These are phyloP conservation scores for Basipetospora sp. DNA, from an alignment of 2,329 filamentous ascomycete species.

Conservation along the genomic window DNA sequence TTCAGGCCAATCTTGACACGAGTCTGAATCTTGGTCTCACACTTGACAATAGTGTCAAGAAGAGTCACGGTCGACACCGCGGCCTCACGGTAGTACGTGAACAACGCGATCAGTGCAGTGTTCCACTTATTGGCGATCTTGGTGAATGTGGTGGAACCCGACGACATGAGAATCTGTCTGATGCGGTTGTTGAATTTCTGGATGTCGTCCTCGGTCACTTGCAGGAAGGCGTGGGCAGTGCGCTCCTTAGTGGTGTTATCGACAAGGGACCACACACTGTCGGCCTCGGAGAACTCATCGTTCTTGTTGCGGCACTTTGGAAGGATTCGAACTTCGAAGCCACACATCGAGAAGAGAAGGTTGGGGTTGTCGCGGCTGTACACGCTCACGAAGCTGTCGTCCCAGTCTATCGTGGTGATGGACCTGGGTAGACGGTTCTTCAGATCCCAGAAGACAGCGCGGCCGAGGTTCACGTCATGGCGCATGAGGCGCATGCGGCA, in stretches of 20 bases:
- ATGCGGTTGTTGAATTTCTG: slow-evolving; percentile 99
- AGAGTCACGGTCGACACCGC: slow-evolving; percentile 89
- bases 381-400: slow-evolving; percentile 94
- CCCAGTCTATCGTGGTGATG: slow-evolving; percentile 96
- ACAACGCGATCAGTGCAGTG: slow-evolving; percentile 87
- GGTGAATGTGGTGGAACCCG: slow-evolving; percentile 96
- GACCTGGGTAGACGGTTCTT: slow-evolving; percentile 92
- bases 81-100: slow-evolving; percentile 96
- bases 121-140: slow-evolving; percentile 99
- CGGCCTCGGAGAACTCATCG: slow-evolving; percentile 92
- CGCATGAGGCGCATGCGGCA: slow-evolving; percentile 97
- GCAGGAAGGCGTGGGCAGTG: slow-evolving; percentile 90
- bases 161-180: slow-evolving; percentile 96
- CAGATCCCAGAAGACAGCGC: slow-evolving; percentile 96
- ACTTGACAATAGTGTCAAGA: slow-evolving; percentile 96
- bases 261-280: slow-evolving; percentile 94
- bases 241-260: slow-evolving; percentile 94
- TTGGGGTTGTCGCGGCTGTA: slow-evolving; percentile 98
- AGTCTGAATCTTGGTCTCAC: slow-evolving; percentile 98
- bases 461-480: slow-evolving; percentile 92
- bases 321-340: slow-evolving; percentile 90
- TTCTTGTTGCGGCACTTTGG: slow-evolving; percentile 91
- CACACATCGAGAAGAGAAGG: slow-evolving; percentile 90
- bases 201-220: slow-evolving; percentile 95
- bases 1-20: slow-evolving; percentile 97